Conservation (phyloP, 805 yeast species). For the Gaillardinia entomophila region DNA sequence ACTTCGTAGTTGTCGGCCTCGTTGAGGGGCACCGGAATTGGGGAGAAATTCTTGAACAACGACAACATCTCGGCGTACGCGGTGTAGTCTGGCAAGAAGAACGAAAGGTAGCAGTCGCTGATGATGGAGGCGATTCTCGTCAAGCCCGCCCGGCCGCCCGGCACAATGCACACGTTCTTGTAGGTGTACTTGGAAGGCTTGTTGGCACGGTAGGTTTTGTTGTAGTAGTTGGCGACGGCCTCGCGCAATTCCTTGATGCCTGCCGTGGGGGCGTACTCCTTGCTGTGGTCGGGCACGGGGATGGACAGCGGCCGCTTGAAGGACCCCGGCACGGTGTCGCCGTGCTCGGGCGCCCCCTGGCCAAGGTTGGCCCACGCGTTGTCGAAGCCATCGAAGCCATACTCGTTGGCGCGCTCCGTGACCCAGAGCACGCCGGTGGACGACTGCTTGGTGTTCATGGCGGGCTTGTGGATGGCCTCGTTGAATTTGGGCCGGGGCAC, state of each 20-base stretch:
- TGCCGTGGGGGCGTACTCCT: slow-evolving; percentile 58
- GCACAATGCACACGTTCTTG: slow-evolving; percentile 58
- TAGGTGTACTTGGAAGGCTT: slow-evolving; percentile 49
- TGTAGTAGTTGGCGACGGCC: slow-evolving; percentile 54
- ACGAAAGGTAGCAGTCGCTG: slow-evolving; percentile 53
- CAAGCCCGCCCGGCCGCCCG: slow-evolving; percentile 61
- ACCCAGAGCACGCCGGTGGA: slow-evolving; percentile 64
- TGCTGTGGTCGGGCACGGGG: slow-evolving; percentile 41
- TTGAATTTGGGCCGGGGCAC: slow-evolving; percentile 42
- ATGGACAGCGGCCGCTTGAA: slow-evolving; percentile 46
- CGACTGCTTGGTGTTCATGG: slow-evolving; percentile 51
- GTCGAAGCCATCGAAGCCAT: slow-evolving; percentile 41
- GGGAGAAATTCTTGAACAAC: slow-evolving; percentile 55
- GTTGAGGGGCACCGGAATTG: slow-evolving; percentile 56
- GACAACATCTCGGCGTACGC: slow-evolving; percentile 64
- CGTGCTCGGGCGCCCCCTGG: slow-evolving; percentile 63
- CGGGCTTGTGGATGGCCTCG: slow-evolving; percentile 47
- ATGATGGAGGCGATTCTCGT: slow-evolving; percentile 58
- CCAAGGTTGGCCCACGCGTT: slow-evolving; percentile 54
- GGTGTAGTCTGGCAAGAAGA: slow-evolving; percentile 58
- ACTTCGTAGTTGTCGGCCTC: slow-evolving; percentile 53
- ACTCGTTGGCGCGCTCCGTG: slow-evolving; percentile 54
- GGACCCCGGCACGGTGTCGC: slow-evolving; percentile 52
- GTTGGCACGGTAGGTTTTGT: slow-evolving; percentile 46
- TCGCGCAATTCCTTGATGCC: slow-evolving; percentile 50